Conservation (phyloP, 2,329 filamentous ascomycete species). For the Ophiocordyceps unilateralis region DNA sequence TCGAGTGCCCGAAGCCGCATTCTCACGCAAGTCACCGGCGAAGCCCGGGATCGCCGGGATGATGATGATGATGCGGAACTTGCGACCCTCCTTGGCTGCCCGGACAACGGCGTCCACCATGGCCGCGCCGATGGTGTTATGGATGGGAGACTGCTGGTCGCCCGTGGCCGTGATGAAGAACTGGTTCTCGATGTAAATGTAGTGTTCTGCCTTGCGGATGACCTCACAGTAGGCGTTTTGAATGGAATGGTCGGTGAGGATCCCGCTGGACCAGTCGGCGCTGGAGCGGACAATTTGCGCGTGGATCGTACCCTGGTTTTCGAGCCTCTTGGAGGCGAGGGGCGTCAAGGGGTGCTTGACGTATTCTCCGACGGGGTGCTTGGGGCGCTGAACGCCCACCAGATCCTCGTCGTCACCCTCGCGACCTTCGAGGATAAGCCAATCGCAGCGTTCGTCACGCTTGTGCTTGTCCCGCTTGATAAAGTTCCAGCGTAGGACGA, state of each 20-base stretch:
- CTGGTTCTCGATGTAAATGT: constrained; percentile 95
- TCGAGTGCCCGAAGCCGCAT: constrained; percentile 68
- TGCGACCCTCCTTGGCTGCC: constrained; percentile 65
- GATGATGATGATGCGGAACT: constrained; percentile 78
- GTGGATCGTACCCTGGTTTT: constrained; percentile 55
- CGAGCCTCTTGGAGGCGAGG: constrained; percentile 44
- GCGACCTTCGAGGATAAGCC: constrained; percentile 64
- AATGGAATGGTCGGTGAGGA: constrained; percentile 68
- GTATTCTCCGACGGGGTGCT: constrained; percentile 79
- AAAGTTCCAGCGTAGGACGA: constrained; percentile 90
- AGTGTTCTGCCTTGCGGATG: constrained; percentile 78
- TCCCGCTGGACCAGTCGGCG: constrained; percentile 85
- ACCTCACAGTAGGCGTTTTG: constrained; percentile 75
- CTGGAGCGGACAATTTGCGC: constrained; percentile 84
- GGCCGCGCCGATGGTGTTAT: constrained; percentile 72
- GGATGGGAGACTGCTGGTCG: constrained; percentile 67
- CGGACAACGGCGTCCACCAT: constrained; percentile 82
- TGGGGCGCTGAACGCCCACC: constrained; percentile 72
- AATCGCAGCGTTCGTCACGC: constrained; percentile 66
- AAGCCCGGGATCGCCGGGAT: constrained; percentile 91
- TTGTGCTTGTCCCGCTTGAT: constrained; percentile 97
- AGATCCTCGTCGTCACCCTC: constrained; percentile 68
- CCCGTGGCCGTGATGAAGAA: constrained; percentile 96
- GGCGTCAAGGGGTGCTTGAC: constrained; percentile 61
- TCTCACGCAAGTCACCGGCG: constrained; percentile 71